phyloP scores from a whole-genome alignment of 352 stramenopile genomes.

The Globisporangium barbulae region DNA sequence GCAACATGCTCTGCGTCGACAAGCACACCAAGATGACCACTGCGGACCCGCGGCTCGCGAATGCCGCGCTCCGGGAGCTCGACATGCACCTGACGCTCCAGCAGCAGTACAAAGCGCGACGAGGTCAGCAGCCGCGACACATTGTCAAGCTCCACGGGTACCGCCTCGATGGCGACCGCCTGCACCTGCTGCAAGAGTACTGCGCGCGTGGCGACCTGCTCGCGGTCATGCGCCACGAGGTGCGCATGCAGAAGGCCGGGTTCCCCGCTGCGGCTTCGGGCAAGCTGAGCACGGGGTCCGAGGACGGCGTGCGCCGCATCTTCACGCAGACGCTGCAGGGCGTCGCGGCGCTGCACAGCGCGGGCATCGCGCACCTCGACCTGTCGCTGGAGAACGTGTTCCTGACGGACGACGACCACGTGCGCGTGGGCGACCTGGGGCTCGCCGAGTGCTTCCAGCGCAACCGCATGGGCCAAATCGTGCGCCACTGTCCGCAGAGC shows the following conservation, averaged over 20 bases:
- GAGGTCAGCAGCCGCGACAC: constrained; percentile 15
- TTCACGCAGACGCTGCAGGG: constrained; percentile 80
- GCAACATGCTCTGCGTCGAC: constrained; percentile 37
- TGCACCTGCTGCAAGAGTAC: constrained; percentile 68
- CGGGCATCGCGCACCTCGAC: constrained; percentile 90
- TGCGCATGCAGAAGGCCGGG: constrained; percentile 37
- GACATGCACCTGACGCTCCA: constrained; percentile 58
- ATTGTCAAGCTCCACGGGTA: constrained; percentile 52
- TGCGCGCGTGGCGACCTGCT: constrained; percentile 64
- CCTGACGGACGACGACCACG: constrained; percentile 75
- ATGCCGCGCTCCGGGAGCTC: constrained; percentile 56
- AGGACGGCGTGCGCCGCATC: constrained; percentile 35
- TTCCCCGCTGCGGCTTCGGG: constrained; percentile 21
- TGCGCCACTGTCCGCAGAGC: constrained; percentile 13
- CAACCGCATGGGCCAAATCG: constrained; percentile 25
- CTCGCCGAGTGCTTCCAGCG: constrained; percentile 52
- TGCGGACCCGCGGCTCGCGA: constrained; percentile 18
- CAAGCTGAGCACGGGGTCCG: constrained; percentile 31
- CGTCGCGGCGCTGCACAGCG: constrained; percentile 81
- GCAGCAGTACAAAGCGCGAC: constrained; percentile 8
- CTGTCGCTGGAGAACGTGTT: constrained; percentile 95
- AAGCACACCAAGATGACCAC: constrained; percentile 57
- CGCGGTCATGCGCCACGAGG: constrained; percentile 44
- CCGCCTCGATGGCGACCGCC: constrained; percentile 42
- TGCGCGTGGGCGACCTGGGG: constrained; percentile 90